A percentile compares a stretch with the other conserved stretches of the same genome.
Evolutionary conservation across 2,329 filamentous ascomycete genomes (phyloP).

Genomic region (Phialophora verrucosa): DNA sequence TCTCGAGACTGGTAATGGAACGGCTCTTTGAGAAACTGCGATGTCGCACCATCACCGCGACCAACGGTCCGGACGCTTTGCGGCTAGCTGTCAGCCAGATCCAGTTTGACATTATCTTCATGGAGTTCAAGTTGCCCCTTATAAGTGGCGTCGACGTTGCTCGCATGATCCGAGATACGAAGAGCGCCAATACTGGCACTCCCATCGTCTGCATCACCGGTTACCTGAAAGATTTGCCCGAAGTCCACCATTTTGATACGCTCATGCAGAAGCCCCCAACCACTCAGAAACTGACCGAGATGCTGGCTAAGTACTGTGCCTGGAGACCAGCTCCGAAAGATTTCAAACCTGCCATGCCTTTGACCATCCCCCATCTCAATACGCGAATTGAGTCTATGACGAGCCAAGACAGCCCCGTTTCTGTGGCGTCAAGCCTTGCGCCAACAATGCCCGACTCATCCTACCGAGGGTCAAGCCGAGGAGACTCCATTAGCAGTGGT

Average conservation of each 20-base stretch:
- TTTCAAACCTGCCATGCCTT: conserved; percentile 56
- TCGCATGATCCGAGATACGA: conserved; percentile 96
- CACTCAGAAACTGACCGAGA: conserved; percentile 85
- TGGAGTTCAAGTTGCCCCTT: conserved; percentile 93
- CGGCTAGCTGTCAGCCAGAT: conserved; percentile 95
- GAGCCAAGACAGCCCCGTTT: conserved; percentile 80
- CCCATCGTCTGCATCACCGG: conserved; percentile 96
- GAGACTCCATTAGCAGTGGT: conserved; percentile 82
- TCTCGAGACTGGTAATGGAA: conserved; percentile 98
- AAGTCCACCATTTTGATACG: conserved; percentile 93
- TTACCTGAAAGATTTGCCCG: conserved; percentile 95
- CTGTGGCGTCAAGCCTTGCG: conserved; percentile 75
- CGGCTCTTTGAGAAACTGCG: conserved; percentile 92
- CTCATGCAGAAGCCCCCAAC: conserved; percentile 97
- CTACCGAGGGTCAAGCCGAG: conserved; percentile 78
- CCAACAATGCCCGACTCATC: conserved; percentile 73
- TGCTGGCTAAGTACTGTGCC: conserved; percentile 83
- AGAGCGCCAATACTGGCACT: conserved; percentile 91
- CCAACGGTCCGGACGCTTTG: conserved; percentile 88
- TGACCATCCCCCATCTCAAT: conserved; percentile 54
- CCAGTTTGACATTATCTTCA: conserved; percentile 98
- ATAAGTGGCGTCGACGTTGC: conserved; percentile 95
- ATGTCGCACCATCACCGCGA: conserved; percentile 89
- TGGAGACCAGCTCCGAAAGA: conserved; percentile 82
- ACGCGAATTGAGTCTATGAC: conserved; percentile 52